Evolutionary conservation across 441 rosid genomes (phyloP).

Genomic region (Macaranga tanarius): DNA sequence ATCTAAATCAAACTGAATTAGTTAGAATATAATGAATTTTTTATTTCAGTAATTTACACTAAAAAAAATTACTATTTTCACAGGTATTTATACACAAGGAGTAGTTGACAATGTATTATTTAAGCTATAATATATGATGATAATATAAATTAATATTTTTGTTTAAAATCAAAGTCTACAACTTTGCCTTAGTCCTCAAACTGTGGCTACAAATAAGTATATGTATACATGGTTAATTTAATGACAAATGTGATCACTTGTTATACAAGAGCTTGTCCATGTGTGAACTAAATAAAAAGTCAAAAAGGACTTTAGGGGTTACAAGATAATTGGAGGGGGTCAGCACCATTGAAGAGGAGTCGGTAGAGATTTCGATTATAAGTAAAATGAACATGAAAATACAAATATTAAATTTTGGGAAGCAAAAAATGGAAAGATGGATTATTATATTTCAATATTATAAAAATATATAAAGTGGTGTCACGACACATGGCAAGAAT

Average conservation of each 20-base stretch:
- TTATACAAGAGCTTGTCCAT: conserved; percentile 8
- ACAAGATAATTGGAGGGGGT: conserved; percentile 15
- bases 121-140: not conserved
- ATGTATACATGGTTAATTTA: not conserved
- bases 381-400: conserved; percentile 22
- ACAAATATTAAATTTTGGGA: not conserved
- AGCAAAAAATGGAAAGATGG: too few relatives aligned
- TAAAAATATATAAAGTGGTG: not conserved
- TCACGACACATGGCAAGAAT: conserved; percentile 3
- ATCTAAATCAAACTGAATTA: too few relatives aligned
- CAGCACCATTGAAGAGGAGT: conserved; percentile 26
- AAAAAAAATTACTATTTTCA: too few relatives aligned
- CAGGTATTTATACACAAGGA: too few relatives aligned
- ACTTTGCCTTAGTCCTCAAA: conserved; percentile 35
- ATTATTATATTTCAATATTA: too few relatives aligned
- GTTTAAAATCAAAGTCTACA: conserved; percentile 1
- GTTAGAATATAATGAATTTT: too few relatives aligned
- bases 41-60: too few relatives aligned
- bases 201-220: conserved; percentile 31
- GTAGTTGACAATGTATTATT: conserved; percentile 26
- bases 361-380: conserved; percentile 36
- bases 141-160: conserved; percentile 2
- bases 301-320: not conserved
- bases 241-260: conserved; percentile 12
- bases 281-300: conserved; percentile 13